Evolutionary conservation across 371 early-diverging fungal species (phyloP).

Genomic region (Mortierella sp.): DNA sequence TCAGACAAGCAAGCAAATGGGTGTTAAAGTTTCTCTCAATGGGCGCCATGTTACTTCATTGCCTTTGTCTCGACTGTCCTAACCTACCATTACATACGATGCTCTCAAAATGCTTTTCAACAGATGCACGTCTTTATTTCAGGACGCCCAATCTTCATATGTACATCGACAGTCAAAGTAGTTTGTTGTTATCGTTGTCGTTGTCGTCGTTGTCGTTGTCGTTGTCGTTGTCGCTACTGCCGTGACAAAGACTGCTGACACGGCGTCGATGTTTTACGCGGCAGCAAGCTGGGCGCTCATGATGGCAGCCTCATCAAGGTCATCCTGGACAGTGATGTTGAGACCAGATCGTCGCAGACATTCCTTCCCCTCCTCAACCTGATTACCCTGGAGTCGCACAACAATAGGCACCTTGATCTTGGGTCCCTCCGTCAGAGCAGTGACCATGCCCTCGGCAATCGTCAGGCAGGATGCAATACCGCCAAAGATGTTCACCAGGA

Average conservation of each 20-base stretch:
- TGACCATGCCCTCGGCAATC: conserved; percentile 81
- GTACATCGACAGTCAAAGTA: too few relatives aligned
- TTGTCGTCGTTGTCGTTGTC: neutral
- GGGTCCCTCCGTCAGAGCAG: conserved; percentile 67
- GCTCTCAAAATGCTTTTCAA: neutral
- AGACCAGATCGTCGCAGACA: conserved; percentile 67
- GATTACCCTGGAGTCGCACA: conserved; percentile 71
- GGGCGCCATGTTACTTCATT: neutral
- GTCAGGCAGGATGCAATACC: conserved; percentile 81
- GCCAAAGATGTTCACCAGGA: conserved; percentile 81
- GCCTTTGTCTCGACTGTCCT: neutral
- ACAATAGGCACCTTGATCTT: conserved; percentile 72
- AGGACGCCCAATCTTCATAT: neutral
- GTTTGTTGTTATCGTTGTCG: neutral
- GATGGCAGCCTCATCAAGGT: conserved; percentile 75
- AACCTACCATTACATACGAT: neutral
- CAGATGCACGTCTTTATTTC: conserved; percentile 1
- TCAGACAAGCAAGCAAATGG: neutral
- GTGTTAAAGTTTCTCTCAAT: neutral
- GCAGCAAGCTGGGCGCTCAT: conserved; percentile 47
- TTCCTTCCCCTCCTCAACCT: conserved; percentile 76
- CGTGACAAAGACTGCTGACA: neutral
- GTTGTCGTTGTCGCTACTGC: neutral
- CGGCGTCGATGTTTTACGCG: neutral
- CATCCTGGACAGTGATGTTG: conserved; percentile 71